Base-by-base conservation (phyloP, 345 rosid species). In the Eucalyptus sideroxylon region DNA sequence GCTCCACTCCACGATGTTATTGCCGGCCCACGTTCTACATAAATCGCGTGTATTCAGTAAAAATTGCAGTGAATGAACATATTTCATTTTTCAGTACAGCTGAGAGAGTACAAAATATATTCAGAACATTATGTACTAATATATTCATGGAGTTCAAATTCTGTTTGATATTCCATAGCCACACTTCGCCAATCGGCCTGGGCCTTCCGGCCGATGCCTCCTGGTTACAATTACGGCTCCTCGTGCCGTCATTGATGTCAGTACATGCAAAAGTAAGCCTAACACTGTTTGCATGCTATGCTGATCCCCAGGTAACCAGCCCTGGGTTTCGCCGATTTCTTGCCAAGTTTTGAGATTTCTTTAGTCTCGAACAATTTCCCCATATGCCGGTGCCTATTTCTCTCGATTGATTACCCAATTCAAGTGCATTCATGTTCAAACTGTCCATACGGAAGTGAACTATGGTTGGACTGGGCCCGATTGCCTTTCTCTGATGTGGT, bases 81-180 rank as follows among this genome's bases (percentile, higher is more conserved):
- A 14, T 65, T n/a, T 14, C 3, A 65, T n/a, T 15, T 15, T n/a
- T 65, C 1, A 65, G 37, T 5, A 15, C 17, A n/a, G 34, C 77
- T 4, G 16, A 16, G 37, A 16, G 77, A n/a, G 77, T 65, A 31
- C 4, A 16, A 2, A n/a, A n/a, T 2, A 65, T n/a, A n/a, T 65
- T 65, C 37, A 15, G 40, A n/a, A 65, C 37, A 30, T n/a, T 8
- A 15, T 8, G 21, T 65, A 65, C 77, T 65, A 14, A 15, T n/a
- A 7, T 14, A n/a, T 31, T n/a, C 37, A 4, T 0, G 7, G 19
- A 4, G 9, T 30, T n/a, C 5, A 65, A 65, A n/a, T 13, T 65
- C 9, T 15, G 21, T 65, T 65, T 65, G 77, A 65, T n/a, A 30
- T 65, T 65, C 77, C 37, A 16, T 4, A 15, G 6, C 19, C 37